phyloP scores from a whole-genome alignment of 768 basidiomycete genomes.

The Ramaria sp. region DNA sequence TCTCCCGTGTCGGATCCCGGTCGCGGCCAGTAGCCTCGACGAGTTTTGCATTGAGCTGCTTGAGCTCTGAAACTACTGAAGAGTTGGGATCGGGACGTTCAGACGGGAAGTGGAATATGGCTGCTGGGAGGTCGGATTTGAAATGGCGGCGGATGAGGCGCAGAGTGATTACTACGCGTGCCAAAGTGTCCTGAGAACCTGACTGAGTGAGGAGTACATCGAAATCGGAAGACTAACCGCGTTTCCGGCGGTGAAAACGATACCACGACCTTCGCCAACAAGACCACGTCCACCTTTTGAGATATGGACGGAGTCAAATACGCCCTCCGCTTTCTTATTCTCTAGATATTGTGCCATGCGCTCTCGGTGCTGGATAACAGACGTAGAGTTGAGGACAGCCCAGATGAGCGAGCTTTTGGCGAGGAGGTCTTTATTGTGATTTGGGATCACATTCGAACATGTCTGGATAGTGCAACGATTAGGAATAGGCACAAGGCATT shows the following conservation, averaged over 20 bases:
- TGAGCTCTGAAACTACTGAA: constrained; percentile 15
- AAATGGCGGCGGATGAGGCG: constrained; percentile 15
- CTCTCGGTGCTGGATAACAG: constrained; percentile 11
- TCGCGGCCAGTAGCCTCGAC: constrained; percentile 20
- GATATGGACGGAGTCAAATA: constrained; percentile 10
- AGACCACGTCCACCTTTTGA: not conserved
- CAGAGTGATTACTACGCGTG: constrained; percentile 19
- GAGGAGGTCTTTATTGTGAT: constrained; percentile 19
- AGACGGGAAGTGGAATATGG: constrained; percentile 27
- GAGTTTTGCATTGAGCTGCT: constrained; percentile 14
- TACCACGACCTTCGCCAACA: constrained; percentile 18
- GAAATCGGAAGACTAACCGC: constrained; percentile 13
- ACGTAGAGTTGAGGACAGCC: constrained; percentile 6
- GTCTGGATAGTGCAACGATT: constrained; percentile 5
- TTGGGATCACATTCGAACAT: constrained; percentile 16
- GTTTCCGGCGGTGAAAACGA: constrained; percentile 35
- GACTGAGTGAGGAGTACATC: not conserved
- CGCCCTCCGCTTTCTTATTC: constrained; percentile 3
- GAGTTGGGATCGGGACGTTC: constrained; percentile 22
- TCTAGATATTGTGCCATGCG: constrained; percentile 12
- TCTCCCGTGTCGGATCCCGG: constrained; percentile 19
- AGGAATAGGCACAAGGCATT: too few relatives aligned
- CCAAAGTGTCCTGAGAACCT: constrained; percentile 18
- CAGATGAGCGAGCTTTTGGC: constrained; percentile 10
- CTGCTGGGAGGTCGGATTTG: constrained; percentile 19